phyloP scores from a whole-genome alignment of 2,329 filamentous ascomycete genomes.

The Chrysosporium queenslandicum region DNA sequence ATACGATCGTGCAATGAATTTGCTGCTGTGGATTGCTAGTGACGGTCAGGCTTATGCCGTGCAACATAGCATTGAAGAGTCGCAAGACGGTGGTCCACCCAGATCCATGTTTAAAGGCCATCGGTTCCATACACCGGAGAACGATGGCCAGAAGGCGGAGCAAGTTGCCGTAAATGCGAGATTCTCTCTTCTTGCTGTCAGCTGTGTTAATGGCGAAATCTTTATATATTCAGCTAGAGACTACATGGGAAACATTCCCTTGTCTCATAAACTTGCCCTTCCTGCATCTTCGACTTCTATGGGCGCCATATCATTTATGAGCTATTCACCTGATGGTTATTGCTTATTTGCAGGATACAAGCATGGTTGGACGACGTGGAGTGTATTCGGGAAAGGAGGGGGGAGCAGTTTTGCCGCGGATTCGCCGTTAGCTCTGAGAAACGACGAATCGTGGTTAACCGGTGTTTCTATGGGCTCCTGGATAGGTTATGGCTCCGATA shows the following conservation, averaged over 20 bases:
- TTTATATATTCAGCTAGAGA: constrained; percentile 88
- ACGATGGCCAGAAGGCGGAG: constrained; percentile 51
- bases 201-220: constrained; percentile 67
- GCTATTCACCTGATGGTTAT: constrained; percentile 90
- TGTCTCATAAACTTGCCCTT: constrained; percentile 66
- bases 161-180: constrained; percentile 82
- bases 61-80: constrained; percentile 50
- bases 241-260: constrained; percentile 82
- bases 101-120: constrained; percentile 77
- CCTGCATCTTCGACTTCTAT: constrained; percentile 58
- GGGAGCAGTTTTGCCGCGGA: constrained; percentile 74
- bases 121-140: constrained; percentile 71
- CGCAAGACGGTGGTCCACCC: constrained; percentile 38
- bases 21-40: constrained; percentile 82
- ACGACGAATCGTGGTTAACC: constrained; percentile 74
- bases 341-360: constrained; percentile 91
- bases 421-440: constrained; percentile 50
- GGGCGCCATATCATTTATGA: constrained; percentile 62
- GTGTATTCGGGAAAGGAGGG: constrained; percentile 85
- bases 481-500: constrained; percentile 78
- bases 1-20: constrained; percentile 90
- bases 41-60: constrained; percentile 87
- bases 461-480: constrained; percentile 70
- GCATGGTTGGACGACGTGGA: constrained; percentile 91
- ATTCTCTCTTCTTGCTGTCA: constrained; percentile 86